Percentiles rank a stretch among this genome's conserved stretches.
Conservation (phyloP, 2,329 filamentous ascomycete genomes). For the Diaporthe aspalathi region DNA sequence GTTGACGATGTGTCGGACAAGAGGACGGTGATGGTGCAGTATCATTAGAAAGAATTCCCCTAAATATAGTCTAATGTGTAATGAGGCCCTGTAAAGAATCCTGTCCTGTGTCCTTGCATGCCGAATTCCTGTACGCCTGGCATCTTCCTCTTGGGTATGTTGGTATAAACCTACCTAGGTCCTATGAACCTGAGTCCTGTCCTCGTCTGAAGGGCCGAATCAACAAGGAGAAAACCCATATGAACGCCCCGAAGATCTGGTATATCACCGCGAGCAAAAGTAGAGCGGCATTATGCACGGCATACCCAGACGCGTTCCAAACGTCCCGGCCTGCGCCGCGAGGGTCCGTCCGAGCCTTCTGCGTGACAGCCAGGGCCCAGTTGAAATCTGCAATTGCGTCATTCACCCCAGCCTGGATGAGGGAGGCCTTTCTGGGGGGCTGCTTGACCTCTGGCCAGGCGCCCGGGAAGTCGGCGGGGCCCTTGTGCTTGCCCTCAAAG, state of each 20-base stretch:
- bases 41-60: not conserved
- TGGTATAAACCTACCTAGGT: not conserved
- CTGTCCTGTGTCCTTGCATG: not conserved
- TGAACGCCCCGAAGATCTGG: not conserved
- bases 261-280: conserved; percentile 35
- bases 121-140: not conserved
- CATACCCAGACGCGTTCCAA: conserved; percentile 18
- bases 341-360: conserved; percentile 27
- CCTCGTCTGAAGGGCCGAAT: conserved; percentile 4
- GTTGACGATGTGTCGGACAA: not conserved
- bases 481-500: conserved; percentile 42
- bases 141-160: not conserved
- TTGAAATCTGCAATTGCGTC: conserved; percentile 38
- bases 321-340: conserved; percentile 27
- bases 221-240: conserved; percentile 7
- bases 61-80: conserved; percentile 21
- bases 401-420: conserved; percentile 43
- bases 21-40: not conserved
- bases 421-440: conserved; percentile 44
- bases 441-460: conserved; percentile 44
- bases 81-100: not conserved
- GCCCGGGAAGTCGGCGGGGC: conserved; percentile 46
- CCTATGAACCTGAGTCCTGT: not conserved
- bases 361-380: conserved; percentile 35
- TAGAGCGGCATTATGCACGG: conserved; percentile 28